Evolutionary conservation across 441 rosid species (phyloP).

Genomic region (Daphne laureola): DNA sequence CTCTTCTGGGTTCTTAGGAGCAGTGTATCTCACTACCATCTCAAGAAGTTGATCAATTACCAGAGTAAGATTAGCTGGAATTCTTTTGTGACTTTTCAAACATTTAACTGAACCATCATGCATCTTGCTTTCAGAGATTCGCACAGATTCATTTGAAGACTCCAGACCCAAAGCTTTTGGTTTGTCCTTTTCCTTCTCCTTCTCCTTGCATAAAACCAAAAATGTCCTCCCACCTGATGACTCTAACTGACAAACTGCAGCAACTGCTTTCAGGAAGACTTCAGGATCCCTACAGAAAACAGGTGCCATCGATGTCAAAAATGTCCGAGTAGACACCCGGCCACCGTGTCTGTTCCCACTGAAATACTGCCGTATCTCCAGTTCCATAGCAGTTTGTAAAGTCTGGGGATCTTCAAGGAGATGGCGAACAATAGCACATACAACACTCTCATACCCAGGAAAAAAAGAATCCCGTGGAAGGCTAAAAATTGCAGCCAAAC

Average conservation of each 20-base stretch:
- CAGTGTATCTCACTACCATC: constrained; percentile 65
- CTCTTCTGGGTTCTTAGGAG: constrained; percentile 46
- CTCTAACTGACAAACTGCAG: constrained; percentile 82
- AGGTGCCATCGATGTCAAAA: constrained; percentile 84
- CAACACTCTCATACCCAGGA: constrained; percentile 89
- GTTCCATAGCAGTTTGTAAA: constrained; percentile 93
- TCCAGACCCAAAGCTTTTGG: constrained; percentile 53
- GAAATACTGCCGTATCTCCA: constrained; percentile 84
- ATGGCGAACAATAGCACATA: constrained; percentile 81
- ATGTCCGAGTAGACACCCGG: constrained; percentile 53
- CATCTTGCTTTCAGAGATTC: constrained; percentile 62
- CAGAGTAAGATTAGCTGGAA: constrained; percentile 76
- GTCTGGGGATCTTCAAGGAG: constrained; percentile 98
- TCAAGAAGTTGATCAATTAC: constrained; percentile 98
- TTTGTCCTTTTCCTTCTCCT: constrained; percentile 69
- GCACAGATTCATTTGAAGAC: constrained; percentile 56
- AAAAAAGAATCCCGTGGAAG: constrained; percentile 84
- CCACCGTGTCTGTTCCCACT: constrained; percentile 75
- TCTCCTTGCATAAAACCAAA: constrained; percentile 75
- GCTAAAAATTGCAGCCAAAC: constrained; percentile 65
- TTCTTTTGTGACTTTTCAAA: constrained; percentile 72
- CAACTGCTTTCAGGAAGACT: constrained; percentile 83
- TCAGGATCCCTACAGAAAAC: constrained; percentile 90
- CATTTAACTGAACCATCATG: constrained; percentile 76
- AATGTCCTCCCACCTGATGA: constrained; percentile 81